phyloP scores from a whole-genome alignment of 495 filamentous ascomycete genomes.

The Trichocladium antarcticum region DNA sequence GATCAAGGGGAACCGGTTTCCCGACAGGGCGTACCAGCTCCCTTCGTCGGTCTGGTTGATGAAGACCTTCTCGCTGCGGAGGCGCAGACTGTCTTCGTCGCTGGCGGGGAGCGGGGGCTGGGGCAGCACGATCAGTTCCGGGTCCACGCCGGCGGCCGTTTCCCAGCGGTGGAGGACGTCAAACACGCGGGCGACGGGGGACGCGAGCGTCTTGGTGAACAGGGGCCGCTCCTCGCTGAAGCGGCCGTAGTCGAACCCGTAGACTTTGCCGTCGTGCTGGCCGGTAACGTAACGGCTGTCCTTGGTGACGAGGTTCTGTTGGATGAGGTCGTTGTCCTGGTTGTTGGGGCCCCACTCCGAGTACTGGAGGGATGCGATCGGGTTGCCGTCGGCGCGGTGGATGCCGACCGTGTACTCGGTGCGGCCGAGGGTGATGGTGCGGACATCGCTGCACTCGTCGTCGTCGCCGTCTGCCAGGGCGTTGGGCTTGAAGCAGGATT shows the following conservation, averaged over 20 bases:
- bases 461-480: conserved; percentile 54
- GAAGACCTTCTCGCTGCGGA: conserved; percentile 58
- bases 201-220: conserved; percentile 55
- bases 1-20: conserved; percentile 73
- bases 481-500: conserved; percentile 48
- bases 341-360: conserved; percentile 94
- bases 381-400: conserved; percentile 60
- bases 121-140: conserved; percentile 65
- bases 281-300: conserved; percentile 84
- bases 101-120: conserved; percentile 64
- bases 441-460: conserved; percentile 59
- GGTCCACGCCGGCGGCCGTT: conserved; percentile 44
- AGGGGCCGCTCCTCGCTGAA: conserved; percentile 24
- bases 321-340: conserved; percentile 74
- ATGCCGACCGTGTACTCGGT: conserved; percentile 84
- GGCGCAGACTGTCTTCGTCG: conserved; percentile 44
- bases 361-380: conserved; percentile 82
- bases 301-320: conserved; percentile 65
- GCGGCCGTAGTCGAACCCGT: conserved; percentile 62
- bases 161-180: conserved; percentile 68
- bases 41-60: conserved; percentile 76
- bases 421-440: conserved; percentile 66
- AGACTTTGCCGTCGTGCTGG: conserved; percentile 73
- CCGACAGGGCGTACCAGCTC: conserved; percentile 91
- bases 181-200: conserved; percentile 82